Evolutionary conservation across 495 filamentous ascomycete species (phyloP), one percentile per base, ranked within the genome.

Genomic region (Emericellopsis terricola): DNA sequence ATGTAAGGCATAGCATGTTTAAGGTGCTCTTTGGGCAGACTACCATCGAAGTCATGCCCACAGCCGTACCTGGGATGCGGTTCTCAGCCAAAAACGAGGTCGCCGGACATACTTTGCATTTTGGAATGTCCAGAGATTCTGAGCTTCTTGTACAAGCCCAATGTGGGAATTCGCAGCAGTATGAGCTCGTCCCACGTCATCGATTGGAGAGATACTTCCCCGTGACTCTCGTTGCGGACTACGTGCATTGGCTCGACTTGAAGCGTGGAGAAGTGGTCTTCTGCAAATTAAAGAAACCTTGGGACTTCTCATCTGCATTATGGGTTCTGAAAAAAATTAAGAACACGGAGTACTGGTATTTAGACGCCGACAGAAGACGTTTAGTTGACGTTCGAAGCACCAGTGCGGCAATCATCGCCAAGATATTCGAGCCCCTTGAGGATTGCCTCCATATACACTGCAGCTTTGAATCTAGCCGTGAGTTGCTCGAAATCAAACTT

Each of bases 211-310:
- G 38, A 0, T 60, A 59, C 29, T 49, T 78, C 11, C 69, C 75
- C 7, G 29, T 15, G 0, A 37, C 47, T 1, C 61, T 78, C 15
- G 36, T 65, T 3, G 30, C 57, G 4, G 41, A 65, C 15, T 69
- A 55, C 38, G 44, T 64, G 0, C 73, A 80, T 38, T 80, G 75
- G 74, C n/a, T n/a, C n/a, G n/a, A n/a, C n/a, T n/a, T n/a, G n/a
- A n/a, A n/a, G n/a, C n/a, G n/a, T n/a, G n/a, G n/a, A n/a, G n/a
- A n/a, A n/a, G n/a, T n/a, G n/a, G n/a, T n/a, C n/a, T n/a, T n/a
- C n/a, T n/a, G n/a, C n/a, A n/a, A n/a, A n/a, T n/a, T n/a, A 3
- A 18, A 18, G 14, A 8, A 18, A 18, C 11, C n/a, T 32, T 32
- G 15, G 15, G 10, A 16, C 14, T 11, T n/a, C n/a, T n/a, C n/a